A percentile compares a stretch with the other conserved stretches of the same genome.
Evolutionary conservation across 129 eudicot genomes (phyloP).

Genomic region (Artemisia tridentata): DNA sequence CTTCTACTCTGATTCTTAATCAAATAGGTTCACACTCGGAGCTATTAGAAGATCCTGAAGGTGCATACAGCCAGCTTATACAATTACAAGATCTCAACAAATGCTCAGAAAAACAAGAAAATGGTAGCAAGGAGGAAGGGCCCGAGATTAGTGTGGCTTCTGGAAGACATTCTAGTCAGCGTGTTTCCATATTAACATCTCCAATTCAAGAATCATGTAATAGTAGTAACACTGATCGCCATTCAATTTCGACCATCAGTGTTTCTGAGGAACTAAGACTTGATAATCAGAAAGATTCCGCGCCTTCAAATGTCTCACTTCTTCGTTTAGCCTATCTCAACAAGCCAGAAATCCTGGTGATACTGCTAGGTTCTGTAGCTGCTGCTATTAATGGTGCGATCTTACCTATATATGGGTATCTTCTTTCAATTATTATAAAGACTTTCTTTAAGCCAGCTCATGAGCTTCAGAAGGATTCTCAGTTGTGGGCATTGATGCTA

Average conservation of each 20-base stretch:
- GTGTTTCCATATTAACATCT: conserved; percentile 19
- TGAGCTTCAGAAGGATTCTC: conserved; percentile 54
- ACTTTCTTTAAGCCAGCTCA: conserved; percentile 58
- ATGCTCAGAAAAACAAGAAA: conserved; percentile 31
- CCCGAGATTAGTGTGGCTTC: conserved; percentile 10
- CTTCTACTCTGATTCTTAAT: conserved; percentile 2
- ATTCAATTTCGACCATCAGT: not conserved
- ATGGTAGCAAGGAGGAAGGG: conserved; percentile 26
- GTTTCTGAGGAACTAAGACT: not conserved
- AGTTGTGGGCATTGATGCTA: conserved; percentile 77
- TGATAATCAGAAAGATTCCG: not conserved
- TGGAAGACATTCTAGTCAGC: not conserved
- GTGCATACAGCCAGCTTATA: conserved; percentile 75
- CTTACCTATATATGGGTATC: conserved; percentile 57
- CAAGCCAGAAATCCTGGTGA: conserved; percentile 52
- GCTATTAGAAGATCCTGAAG: conserved; percentile 71
- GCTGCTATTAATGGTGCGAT: conserved; percentile 67
- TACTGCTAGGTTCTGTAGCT: conserved; percentile 55
- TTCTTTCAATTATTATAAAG: conserved; percentile 54
- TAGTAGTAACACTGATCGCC: conserved; percentile 15
- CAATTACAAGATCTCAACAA: conserved; percentile 53
- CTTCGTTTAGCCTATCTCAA: conserved; percentile 61
- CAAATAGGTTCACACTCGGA: conserved; percentile 57
- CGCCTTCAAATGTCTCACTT: conserved; percentile 1
- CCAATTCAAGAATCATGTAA: conserved; percentile 51